Evolutionary conservation across 495 filamentous ascomycete genomes (phyloP).

Genomic region (Aspergillus wentii): DNA sequence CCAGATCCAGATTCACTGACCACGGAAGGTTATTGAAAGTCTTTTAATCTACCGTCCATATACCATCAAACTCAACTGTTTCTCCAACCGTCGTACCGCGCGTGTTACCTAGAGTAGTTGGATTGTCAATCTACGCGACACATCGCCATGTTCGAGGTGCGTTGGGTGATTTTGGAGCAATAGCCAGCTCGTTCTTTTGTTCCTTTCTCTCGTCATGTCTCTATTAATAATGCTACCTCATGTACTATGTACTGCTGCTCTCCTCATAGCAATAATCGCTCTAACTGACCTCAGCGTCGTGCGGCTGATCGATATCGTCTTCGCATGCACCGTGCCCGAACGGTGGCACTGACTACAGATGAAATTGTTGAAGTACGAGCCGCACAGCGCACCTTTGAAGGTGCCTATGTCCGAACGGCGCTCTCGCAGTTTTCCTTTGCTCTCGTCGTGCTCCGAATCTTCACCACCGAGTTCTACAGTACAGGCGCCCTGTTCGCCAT

Average conservation of each 20-base stretch:
- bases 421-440: conserved; percentile 93
- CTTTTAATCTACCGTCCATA: no score
- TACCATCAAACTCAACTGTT: no score
- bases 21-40: no score
- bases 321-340: conserved; percentile 78
- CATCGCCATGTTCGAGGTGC: conserved; percentile 31
- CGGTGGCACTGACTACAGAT: conserved; percentile 70
- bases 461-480: conserved; percentile 89
- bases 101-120: no score
- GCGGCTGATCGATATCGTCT: conserved; percentile 51
- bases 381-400: conserved; percentile 93
- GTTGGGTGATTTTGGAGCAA: conserved; percentile 5
- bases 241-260: neutral
- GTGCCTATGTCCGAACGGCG: conserved; percentile 91
- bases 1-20: no score
- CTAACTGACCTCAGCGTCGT: conserved; percentile 27
- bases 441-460: conserved; percentile 92
- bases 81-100: no score
- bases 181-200: neutral
- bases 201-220: conserved; percentile 4
- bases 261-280: neutral
- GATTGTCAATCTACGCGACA: neutral
- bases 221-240: no score
- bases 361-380: conserved; percentile 94
- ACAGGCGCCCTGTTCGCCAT: conserved; percentile 89